These are phyloP conservation scores for Amesomyces nigricolor DNA, from an alignment of 2,329 filamentous ascomycete genomes.

Conservation along the genomic window DNA sequence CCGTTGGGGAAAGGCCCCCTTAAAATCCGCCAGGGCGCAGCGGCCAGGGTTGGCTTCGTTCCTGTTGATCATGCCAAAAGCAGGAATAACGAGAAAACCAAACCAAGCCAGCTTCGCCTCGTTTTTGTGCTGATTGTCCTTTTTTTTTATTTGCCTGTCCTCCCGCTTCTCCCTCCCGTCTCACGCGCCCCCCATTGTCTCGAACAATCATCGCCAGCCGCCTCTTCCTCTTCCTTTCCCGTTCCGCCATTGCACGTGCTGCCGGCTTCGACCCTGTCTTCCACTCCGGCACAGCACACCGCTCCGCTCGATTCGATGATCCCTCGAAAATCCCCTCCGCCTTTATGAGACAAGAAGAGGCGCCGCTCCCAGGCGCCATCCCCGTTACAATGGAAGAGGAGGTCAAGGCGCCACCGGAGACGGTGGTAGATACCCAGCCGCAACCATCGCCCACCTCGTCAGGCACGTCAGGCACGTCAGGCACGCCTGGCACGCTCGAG, in stretches of 20 bases:
- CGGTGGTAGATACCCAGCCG: conserved; percentile 1
- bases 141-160: background rate
- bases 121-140: background rate
- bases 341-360: conserved; percentile 26
- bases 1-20: conserved; percentile 7
- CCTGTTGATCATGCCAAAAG: background rate
- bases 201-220: background rate
- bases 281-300: background rate
- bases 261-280: background rate
- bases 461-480: background rate
- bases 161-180: no score
- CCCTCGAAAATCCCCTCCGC: background rate
- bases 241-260: background rate
- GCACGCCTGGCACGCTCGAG: conserved; percentile 22
- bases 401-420: conserved; percentile 16
- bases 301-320: conserved; percentile 7
- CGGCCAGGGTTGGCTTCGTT: no score
- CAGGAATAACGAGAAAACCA: background rate
- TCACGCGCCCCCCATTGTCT: background rate
- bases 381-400: conserved; percentile 26
- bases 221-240: background rate
- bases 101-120: background rate
- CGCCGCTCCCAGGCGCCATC: conserved; percentile 18
- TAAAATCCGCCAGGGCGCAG: conserved; percentile 5
- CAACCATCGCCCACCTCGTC: background rate